These are phyloP conservation scores for Pseudohalonectria lignicola DNA, from an alignment of 2,329 filamentous ascomycete genomes.

Conservation along the genomic window DNA sequence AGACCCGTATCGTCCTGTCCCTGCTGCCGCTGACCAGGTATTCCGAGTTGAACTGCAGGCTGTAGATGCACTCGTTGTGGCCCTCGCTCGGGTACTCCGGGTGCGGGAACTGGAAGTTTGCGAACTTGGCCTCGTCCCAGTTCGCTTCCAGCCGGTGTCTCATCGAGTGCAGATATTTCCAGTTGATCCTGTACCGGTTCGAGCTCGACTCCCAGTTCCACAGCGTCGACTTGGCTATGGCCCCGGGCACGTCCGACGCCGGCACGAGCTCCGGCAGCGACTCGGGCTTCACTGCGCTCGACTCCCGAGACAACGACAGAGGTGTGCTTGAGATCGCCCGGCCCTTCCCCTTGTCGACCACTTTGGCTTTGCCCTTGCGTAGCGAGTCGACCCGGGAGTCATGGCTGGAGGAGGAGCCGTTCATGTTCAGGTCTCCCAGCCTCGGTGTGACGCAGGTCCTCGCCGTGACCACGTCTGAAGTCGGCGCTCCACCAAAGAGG, in stretches of 20 bases:
- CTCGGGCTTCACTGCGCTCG: constrained; percentile 13
- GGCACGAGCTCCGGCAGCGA: constrained; percentile 17
- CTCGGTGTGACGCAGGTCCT: constrained; percentile 10
- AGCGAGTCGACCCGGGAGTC: constrained; percentile 9
- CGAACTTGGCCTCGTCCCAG: constrained; percentile 74
- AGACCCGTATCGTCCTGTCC: constrained; percentile 78
- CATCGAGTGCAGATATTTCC: constrained; percentile 88
- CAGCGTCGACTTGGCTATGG: constrained; percentile 30
- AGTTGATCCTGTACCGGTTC: constrained; percentile 61
- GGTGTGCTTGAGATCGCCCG: constrained; percentile 13
- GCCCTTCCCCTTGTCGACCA: constrained; percentile 23
- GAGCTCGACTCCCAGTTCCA: constrained; percentile 38
- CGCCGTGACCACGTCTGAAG: constrained; percentile 3
- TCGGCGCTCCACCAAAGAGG: constrained; percentile 18
- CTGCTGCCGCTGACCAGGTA: constrained; percentile 90
- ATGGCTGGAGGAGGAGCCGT: constrained; percentile 19
- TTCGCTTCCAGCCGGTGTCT: constrained; percentile 77
- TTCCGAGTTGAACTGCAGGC: constrained; percentile 76
- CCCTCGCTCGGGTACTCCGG: constrained; percentile 70
- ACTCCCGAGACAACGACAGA: not conserved
- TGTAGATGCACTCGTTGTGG: constrained; percentile 89
- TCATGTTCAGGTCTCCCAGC: constrained; percentile 21
- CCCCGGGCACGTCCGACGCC: constrained; percentile 15
- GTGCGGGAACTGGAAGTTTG: constrained; percentile 84
- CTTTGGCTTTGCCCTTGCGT: constrained; percentile 13